Conservation (phyloP, 2,329 filamentous ascomycete genomes). For the Colletotrichum lentis region DNA sequence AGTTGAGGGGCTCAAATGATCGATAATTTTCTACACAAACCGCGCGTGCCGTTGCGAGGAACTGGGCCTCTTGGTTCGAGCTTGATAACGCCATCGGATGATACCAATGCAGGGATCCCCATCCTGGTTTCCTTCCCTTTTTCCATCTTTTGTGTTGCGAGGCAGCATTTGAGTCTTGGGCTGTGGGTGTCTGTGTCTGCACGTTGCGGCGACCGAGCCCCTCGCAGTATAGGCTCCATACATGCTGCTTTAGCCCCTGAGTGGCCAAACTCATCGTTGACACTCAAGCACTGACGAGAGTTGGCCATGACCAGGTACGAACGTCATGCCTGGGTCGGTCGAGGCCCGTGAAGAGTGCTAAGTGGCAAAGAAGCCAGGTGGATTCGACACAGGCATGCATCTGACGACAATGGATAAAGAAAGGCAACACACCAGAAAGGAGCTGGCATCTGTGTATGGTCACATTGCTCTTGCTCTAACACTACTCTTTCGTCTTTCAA, state of each 20-base stretch:
- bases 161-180: slow-evolving; percentile 5
- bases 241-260: slow-evolving; percentile 8
- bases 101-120: background rate
- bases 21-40: slow-evolving; percentile 1
- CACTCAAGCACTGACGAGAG: slow-evolving; percentile 4
- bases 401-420: background rate
- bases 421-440: background rate
- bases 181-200: background rate
- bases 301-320: background rate
- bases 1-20: background rate
- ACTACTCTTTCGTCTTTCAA: background rate
- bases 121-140: slow-evolving; percentile 1
- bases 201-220: background rate
- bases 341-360: too few species aligned
- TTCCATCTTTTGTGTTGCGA: background rate
- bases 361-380: background rate
- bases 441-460: background rate
- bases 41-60: slow-evolving; percentile 12
- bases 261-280: slow-evolving; percentile 5
- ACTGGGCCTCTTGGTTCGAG: background rate
- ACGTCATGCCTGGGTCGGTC: background rate
- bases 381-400: background rate
- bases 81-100: slow-evolving; percentile 15
- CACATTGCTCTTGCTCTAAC: background rate
- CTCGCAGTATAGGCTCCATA: slow-evolving; percentile 5